These are phyloP conservation scores for Coffea canephora DNA, from an alignment of 257 asterid genomes.

Conservation along the genomic window DNA sequence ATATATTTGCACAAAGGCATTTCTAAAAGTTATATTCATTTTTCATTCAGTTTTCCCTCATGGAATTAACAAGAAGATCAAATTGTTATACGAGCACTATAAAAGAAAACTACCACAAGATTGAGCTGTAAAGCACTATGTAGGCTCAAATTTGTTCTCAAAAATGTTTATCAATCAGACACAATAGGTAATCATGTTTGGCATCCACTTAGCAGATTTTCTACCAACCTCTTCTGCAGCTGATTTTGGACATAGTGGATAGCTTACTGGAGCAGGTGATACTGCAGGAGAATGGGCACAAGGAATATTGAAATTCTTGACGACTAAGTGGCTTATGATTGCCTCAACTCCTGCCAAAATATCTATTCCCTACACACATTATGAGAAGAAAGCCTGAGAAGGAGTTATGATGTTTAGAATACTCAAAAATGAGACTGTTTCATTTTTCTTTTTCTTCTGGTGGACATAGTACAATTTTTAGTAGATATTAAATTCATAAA, in stretches of 20 bases:
- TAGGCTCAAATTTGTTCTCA: neutral
- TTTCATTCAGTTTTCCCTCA: neutral
- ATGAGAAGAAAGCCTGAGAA: neutral
- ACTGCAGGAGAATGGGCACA: slow-evolving; percentile 93
- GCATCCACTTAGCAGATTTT: neutral
- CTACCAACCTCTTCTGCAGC: slow-evolving; percentile 82
- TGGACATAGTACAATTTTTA: neutral
- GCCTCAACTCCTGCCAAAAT: slow-evolving; percentile 91
- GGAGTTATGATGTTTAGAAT: neutral
- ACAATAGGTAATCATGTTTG: neutral
- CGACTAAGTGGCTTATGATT: slow-evolving; percentile 85
- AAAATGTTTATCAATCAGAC: neutral
- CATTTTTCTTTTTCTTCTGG: neutral
- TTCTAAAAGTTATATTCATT: neutral
- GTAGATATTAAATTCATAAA: neutral
- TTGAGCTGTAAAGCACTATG: neutral
- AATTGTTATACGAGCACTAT: neutral
- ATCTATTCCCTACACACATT: slow-evolving; percentile 63
- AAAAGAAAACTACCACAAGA: neutral
- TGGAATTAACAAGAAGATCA: neutral
- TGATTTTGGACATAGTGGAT: slow-evolving; percentile 64
- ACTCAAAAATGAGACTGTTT: neutral
- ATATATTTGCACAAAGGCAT: neutral
- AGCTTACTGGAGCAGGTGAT: slow-evolving; percentile 53
- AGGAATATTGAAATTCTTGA: slow-evolving; percentile 69